phyloP scores from a whole-genome alignment of 495 filamentous ascomycete species.

The Penicillium steckii region DNA sequence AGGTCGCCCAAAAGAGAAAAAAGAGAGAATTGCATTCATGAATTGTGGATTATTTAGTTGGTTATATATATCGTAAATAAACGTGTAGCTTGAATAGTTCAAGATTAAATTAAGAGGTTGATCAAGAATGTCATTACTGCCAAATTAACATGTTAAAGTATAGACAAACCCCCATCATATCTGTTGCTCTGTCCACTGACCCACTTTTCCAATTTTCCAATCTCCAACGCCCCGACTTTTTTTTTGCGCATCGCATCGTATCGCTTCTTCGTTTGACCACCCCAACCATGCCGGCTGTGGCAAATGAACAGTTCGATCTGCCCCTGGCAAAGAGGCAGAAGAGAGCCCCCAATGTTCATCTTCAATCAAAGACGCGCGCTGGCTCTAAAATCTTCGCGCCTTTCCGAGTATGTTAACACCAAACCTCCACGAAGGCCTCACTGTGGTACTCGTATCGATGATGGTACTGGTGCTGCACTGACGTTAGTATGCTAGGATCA shows the following conservation, averaged over 20 bases:
- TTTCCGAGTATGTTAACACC: slow-evolving; percentile 65
- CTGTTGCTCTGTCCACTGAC: neutral
- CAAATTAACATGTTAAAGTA: no score
- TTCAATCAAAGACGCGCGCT: slow-evolving; percentile 15
- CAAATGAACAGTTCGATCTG: slow-evolving; percentile 47
- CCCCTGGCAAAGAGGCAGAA: slow-evolving; percentile 69
- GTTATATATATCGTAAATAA: no score
- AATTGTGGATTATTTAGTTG: no score
- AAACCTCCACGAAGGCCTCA: no score
- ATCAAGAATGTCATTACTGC: no score
- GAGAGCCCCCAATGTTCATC: slow-evolving; percentile 30
- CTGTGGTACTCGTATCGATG: no score
- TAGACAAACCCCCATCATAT: no score
- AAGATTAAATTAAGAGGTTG: no score
- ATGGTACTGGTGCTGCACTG: no score
- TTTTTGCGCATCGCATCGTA: neutral
- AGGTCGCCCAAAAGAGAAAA: neutral
- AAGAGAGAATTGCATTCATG: neutral
- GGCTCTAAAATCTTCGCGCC: slow-evolving; percentile 85
- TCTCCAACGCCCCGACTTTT: neutral
- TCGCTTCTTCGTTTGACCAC: neutral
- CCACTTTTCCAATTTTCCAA: neutral
- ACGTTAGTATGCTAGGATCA: slow-evolving; percentile 1
- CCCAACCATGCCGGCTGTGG: slow-evolving; percentile 43
- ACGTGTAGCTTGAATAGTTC: no score